phyloP scores from a whole-genome alignment of 257 asterid species.

The Nicotiana noctiflora region DNA sequence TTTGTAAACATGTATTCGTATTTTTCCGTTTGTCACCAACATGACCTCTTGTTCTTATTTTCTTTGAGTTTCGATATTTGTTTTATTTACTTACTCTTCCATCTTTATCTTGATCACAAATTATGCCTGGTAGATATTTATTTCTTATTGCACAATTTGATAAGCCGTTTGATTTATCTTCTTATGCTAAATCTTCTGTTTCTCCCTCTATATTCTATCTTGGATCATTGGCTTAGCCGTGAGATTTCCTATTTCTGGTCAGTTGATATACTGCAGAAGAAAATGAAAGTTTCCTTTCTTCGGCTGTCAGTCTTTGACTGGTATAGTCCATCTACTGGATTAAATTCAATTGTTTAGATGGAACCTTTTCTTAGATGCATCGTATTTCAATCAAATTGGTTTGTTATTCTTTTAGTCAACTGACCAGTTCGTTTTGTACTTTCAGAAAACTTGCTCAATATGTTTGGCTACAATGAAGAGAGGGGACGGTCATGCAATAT shows the following conservation, averaged over 20 bases:
- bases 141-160: not conserved
- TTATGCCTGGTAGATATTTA: not conserved
- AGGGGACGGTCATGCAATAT: conserved; percentile 93
- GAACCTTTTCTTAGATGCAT: not conserved
- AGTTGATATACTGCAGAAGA: not conserved
- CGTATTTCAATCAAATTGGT: not conserved
- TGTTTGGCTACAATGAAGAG: conserved; percentile 80
- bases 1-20: not conserved
- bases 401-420: not conserved
- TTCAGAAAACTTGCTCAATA: conserved; percentile 84
- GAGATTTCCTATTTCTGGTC: not conserved
- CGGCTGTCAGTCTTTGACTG: not conserved
- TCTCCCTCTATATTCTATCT: not conserved
- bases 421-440: not conserved
- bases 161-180: not conserved
- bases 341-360: not conserved
- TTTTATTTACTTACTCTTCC: not conserved
- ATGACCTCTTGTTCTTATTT: not conserved
- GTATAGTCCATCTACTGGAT: not conserved
- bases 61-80: not conserved
- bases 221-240: not conserved
- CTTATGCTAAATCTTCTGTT: not conserved
- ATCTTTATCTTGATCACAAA: not conserved
- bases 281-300: not conserved
- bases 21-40: not conserved